Evolutionary conservation across 257 asterid species (phyloP).

Genomic region (Solanum chilense): DNA sequence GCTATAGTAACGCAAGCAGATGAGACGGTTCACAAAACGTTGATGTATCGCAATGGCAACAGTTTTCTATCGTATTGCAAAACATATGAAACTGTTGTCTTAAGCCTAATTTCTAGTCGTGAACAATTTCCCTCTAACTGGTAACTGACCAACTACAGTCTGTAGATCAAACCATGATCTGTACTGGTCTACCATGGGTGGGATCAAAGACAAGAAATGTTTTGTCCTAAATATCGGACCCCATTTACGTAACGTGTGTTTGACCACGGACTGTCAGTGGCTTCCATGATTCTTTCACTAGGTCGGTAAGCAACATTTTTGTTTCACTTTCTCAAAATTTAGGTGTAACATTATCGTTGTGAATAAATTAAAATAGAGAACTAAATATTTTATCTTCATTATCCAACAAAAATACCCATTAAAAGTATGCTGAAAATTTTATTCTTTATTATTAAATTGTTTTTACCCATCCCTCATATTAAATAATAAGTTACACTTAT

Average conservation of each 20-base stretch:
- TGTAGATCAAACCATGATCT: background rate
- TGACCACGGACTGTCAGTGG: background rate
- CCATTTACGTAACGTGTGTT: background rate
- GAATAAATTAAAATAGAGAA: too few species aligned
- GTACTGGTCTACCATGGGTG: background rate
- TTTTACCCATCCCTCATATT: too few species aligned
- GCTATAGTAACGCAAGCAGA: too few species aligned
- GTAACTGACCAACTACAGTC: background rate
- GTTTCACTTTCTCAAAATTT: background rate
- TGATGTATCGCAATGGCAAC: too few species aligned
- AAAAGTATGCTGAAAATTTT: too few species aligned
- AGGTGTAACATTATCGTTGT: background rate
- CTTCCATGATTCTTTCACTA: background rate
- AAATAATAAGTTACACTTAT: too few species aligned
- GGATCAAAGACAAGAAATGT: background rate
- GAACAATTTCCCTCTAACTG: background rate
- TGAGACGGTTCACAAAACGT: too few species aligned
- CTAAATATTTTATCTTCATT: too few species aligned
- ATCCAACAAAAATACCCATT: background rate
- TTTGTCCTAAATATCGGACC: background rate
- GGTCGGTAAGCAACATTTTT: background rate
- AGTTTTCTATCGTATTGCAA: too few species aligned
- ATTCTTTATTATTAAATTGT: too few species aligned
- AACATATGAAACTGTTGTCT: too few species aligned
- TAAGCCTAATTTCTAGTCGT: too few species aligned